Evolutionary conservation across 306 rosid species (phyloP).

Genomic region (Vigna radiata): DNA sequence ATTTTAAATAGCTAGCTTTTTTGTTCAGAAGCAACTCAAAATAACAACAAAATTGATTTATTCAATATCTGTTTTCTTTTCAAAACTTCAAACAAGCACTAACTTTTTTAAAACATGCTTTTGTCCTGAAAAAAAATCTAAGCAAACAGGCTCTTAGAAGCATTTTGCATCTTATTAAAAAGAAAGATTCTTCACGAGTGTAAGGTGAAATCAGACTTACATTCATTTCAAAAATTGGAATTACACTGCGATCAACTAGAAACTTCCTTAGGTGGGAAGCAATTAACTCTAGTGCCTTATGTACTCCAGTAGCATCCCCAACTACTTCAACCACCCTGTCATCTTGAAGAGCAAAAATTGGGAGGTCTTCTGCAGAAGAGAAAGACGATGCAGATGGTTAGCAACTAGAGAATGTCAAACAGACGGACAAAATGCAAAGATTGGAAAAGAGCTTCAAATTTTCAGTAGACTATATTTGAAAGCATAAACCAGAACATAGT

Average conservation of each 20-base stretch:
- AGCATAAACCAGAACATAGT: slow-evolving; percentile 32
- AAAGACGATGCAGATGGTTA: slow-evolving; percentile 35
- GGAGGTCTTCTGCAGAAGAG: slow-evolving; percentile 84
- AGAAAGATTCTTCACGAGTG: slow-evolving; percentile 19
- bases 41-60: neutral
- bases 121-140: neutral
- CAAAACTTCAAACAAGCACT: neutral
- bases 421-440: slow-evolving; percentile 36
- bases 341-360: slow-evolving; percentile 92
- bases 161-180: slow-evolving; percentile 29
- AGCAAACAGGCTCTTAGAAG: neutral
- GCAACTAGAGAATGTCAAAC: slow-evolving; percentile 34
- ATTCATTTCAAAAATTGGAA: slow-evolving; percentile 85
- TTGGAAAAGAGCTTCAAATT: slow-evolving; percentile 3
- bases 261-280: slow-evolving; percentile 95
- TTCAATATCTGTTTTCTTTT: neutral
- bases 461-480: slow-evolving; percentile 9
- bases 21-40: neutral
- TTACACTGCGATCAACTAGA: slow-evolving; percentile 88
- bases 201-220: slow-evolving; percentile 54
- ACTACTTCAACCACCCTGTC: slow-evolving; percentile 95
- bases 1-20: neutral
- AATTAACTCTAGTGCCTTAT: slow-evolving; percentile 86
- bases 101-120: neutral
- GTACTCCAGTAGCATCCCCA: slow-evolving; percentile 87